phyloP scores from a whole-genome alignment of 2,329 filamentous ascomycete species.

The Fusarium illudens region DNA sequence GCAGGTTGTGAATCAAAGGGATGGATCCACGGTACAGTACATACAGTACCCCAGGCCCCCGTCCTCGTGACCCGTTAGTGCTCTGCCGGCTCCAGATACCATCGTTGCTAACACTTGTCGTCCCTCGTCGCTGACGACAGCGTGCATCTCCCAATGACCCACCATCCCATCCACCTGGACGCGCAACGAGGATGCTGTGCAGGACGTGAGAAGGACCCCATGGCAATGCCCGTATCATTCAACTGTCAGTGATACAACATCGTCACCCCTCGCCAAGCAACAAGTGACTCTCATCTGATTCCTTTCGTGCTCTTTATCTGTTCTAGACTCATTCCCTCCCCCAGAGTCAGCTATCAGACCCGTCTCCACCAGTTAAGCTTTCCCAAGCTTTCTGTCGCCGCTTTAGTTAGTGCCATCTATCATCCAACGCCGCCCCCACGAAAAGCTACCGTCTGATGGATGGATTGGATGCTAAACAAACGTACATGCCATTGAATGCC shows the following conservation, averaged over 20 bases:
- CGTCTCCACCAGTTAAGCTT: conserved; percentile 37
- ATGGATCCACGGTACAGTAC: conserved; percentile 8
- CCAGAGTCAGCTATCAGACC: conserved; percentile 1
- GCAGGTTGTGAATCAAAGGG: conserved; percentile 6
- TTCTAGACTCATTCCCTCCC: conserved; percentile 1
- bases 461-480: neutral
- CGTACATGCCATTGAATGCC: neutral
- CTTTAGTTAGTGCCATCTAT: conserved; percentile 11
- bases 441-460: no score
- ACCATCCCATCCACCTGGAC: conserved; percentile 6
- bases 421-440: neutral
- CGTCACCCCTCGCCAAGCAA: neutral
- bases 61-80: conserved; percentile 24
- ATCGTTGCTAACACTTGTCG: conserved; percentile 13
- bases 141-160: conserved; percentile 25
- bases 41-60: no score
- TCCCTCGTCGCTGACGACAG: conserved; percentile 21
- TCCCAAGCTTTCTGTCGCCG: conserved; percentile 22
- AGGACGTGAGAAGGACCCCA: neutral
- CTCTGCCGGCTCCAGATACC: neutral
- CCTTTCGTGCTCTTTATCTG: neutral
- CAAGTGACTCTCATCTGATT: neutral
- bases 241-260: neutral
- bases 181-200: neutral
- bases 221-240: neutral